Percentiles rank a stretch among this genome's conserved stretches.
Evolutionary conservation across 768 basidiomycete species (phyloP).

Genomic region (Suillus ampliporus): DNA sequence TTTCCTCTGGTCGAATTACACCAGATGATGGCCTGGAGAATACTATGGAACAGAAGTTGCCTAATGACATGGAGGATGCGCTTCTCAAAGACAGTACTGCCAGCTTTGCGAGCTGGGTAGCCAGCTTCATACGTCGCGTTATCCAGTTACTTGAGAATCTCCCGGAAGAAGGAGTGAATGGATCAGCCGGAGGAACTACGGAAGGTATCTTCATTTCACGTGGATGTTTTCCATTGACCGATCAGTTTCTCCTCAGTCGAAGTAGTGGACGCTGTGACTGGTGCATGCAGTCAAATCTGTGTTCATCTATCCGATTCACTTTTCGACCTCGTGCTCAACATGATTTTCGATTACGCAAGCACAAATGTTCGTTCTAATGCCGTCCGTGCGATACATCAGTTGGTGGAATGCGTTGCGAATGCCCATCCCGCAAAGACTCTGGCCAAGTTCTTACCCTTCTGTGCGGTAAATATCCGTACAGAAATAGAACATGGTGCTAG

Average conservation of each 20-base stretch:
- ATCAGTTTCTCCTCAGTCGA: conserved; percentile 51
- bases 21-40: background rate
- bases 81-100: conserved; percentile 73
- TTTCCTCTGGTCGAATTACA: conserved; percentile 5
- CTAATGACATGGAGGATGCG: conserved; percentile 71
- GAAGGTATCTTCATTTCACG: conserved; percentile 52
- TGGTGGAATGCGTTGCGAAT: conserved; percentile 86
- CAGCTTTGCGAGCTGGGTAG: conserved; percentile 82
- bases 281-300: conserved; percentile 65
- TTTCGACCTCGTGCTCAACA: conserved; percentile 80
- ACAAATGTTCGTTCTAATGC: conserved; percentile 84
- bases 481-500: conserved; percentile 90
- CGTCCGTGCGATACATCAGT: conserved; percentile 83
- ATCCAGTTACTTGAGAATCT: conserved; percentile 84
- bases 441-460: conserved; percentile 78
- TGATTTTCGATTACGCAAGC: conserved; percentile 84
- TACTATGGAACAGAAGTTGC: conserved; percentile 35
- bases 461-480: conserved; percentile 65
- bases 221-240: background rate
- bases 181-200: conserved; percentile 63
- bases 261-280: conserved; percentile 76
- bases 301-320: conserved; percentile 74
- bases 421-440: conserved; percentile 79
- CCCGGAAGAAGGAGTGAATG: conserved; percentile 78
- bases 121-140: conserved; percentile 79